A percentile compares a stretch with the other conserved stretches of the same genome.
phyloP scores from a whole-genome alignment of 2,329 filamentous ascomycete species.

The Colletotrichum noveboracense region DNA sequence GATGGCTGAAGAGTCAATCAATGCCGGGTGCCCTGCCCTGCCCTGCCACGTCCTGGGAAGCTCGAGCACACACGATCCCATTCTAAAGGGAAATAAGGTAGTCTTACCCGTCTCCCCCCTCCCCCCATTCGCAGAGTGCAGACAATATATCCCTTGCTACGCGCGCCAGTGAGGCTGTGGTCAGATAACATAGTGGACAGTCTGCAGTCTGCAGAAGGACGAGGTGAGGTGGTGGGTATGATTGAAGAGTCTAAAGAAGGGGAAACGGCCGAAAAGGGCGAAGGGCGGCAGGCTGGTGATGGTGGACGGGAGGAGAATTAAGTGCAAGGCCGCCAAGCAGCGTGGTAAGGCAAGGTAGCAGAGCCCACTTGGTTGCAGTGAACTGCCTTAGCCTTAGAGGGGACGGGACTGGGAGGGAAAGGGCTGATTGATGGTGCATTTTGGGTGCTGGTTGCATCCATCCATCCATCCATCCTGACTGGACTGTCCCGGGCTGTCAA shows the following conservation, averaged over 20 bases:
- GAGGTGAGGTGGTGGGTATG: background rate
- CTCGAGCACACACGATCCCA: background rate
- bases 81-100: background rate
- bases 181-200: background rate
- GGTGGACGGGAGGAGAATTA: background rate
- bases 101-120: background rate
- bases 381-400: background rate
- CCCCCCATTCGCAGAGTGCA: background rate
- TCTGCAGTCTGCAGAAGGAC: background rate
- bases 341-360: background rate
- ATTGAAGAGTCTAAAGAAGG: background rate
- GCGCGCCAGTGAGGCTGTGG: slow-evolving; percentile 8
- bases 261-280: background rate
- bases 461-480: background rate
- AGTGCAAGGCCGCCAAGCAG: background rate
- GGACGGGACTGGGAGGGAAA: background rate
- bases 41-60: background rate
- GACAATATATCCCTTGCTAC: background rate
- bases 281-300: background rate
- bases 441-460: background rate
- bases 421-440: background rate
- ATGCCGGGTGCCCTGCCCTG: background rate
- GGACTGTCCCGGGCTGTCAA: background rate
- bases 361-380: slow-evolving; percentile 1
- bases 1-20: background rate